Percentiles rank a stretch among this genome's conserved stretches.
phyloP scores from a whole-genome alignment of 768 basidiomycete genomes.

The Lactifluus pinguis region DNA sequence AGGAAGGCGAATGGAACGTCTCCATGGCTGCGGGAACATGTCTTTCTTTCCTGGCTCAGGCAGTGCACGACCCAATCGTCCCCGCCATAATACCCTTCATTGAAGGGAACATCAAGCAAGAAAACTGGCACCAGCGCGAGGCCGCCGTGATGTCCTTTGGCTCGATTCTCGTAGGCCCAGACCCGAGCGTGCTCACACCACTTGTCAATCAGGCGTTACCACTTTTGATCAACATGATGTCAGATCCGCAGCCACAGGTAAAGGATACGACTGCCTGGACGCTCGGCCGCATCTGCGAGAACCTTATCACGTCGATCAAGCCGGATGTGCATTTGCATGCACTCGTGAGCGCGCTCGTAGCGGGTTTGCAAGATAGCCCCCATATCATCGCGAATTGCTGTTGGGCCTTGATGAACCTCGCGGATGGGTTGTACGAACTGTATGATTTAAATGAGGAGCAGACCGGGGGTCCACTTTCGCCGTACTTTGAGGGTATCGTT shows the following conservation, averaged over 20 bases:
- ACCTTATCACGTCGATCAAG: constrained; percentile 78
- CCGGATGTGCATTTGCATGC: constrained; percentile 81
- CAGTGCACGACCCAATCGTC: constrained; percentile 86
- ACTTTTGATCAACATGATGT: constrained; percentile 93
- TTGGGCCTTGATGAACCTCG: constrained; percentile 93
- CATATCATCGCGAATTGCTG: constrained; percentile 90
- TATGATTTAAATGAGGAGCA: constrained; percentile 51
- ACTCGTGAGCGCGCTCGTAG: constrained; percentile 74
- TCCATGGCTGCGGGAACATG: constrained; percentile 96
- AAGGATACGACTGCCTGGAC: constrained; percentile 99
- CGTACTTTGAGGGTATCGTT: constrained; percentile 84
- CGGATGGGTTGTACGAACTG: constrained; percentile 74
- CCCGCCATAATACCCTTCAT: constrained; percentile 95
- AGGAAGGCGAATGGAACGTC: constrained; percentile 98
- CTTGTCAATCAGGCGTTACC: constrained; percentile 92
- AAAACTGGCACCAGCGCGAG: constrained; percentile 93
- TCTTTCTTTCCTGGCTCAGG: constrained; percentile 77
- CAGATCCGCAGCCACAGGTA: constrained; percentile 73
- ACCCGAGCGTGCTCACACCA: constrained; percentile 76
- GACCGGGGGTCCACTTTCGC: constrained; percentile 61
- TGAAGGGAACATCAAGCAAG: constrained; percentile 85
- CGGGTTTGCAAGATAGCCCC: constrained; percentile 69
- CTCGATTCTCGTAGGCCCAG: constrained; percentile 94
- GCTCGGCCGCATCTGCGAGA: constrained; percentile 87
- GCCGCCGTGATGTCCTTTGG: constrained; percentile 99